phyloP scores from a whole-genome alignment of 257 asterid species.

The Coffea canephora region DNA sequence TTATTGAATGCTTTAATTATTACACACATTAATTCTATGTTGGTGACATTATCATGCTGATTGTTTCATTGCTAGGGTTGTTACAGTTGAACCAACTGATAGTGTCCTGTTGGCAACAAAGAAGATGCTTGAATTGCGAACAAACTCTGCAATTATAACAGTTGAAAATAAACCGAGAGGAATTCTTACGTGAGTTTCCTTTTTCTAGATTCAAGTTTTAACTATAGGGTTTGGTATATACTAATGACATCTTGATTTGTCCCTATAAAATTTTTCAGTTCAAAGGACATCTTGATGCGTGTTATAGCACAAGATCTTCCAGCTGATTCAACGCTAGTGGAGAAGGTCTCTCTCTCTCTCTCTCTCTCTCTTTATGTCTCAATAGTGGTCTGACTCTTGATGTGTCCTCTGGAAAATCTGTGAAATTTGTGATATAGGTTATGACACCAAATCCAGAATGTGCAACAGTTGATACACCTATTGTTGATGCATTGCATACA shows the following conservation, averaged over 20 bases:
- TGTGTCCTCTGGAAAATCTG: not conserved
- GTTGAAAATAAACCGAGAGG: constrained; percentile 91
- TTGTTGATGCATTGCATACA: constrained; percentile 92
- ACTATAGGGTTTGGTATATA: not conserved
- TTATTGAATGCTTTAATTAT: not conserved
- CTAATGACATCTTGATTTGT: not conserved
- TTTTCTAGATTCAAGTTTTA: not conserved
- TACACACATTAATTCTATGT: not conserved
- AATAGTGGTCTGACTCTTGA: not conserved
- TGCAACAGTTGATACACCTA: constrained; percentile 77
- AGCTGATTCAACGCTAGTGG: constrained; percentile 75
- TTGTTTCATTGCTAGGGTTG: constrained; percentile 43
- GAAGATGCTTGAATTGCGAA: constrained; percentile 67
- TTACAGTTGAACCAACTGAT: constrained; percentile 70
- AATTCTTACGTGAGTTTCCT: constrained; percentile 49
- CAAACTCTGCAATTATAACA: constrained; percentile 66
- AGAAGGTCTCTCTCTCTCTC: constrained; percentile 49
- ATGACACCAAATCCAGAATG: constrained; percentile 97
- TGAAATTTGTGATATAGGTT: constrained; percentile 47
- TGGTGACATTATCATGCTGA: not conserved
- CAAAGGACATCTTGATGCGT: constrained; percentile 91
- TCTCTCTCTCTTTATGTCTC: not conserved
- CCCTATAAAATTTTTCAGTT: constrained; percentile 38
- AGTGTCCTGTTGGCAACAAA: constrained; percentile 73
- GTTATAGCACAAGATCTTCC: constrained; percentile 83